phyloP scores from a whole-genome alignment of 1,284 basidiomycete species.

The Exobasidium rhododendri region DNA sequence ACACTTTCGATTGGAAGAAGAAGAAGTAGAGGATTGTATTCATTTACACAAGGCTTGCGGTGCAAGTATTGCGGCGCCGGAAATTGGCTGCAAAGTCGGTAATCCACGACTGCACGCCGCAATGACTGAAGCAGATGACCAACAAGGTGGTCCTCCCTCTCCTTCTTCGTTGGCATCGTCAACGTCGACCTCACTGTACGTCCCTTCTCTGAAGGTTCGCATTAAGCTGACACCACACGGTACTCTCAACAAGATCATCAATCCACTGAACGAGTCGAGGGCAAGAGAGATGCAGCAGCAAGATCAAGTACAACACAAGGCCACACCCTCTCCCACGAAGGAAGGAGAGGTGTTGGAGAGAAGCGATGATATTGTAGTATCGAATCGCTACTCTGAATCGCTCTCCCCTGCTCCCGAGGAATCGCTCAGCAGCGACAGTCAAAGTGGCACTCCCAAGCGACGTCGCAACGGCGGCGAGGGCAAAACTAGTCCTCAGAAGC shows the following conservation, averaged over 20 bases:
- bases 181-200: too few species aligned
- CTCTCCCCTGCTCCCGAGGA: background rate
- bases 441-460: too few species aligned
- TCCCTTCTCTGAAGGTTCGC: background rate
- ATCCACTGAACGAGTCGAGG: background rate
- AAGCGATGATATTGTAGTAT: too few species aligned
- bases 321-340: background rate
- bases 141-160: background rate
- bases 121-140: background rate
- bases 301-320: background rate
- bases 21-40: too few species aligned
- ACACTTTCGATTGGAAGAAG: too few species aligned
- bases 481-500: too few species aligned
- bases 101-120: too few species aligned
- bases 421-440: background rate
- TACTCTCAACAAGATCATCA: background rate
- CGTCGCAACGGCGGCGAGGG: too few species aligned
- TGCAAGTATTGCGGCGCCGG: too few species aligned
- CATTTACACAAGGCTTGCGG: too few species aligned
- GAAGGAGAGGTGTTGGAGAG: too few species aligned
- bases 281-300: background rate
- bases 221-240: background rate
- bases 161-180: background rate
- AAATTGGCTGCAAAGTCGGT: too few species aligned
- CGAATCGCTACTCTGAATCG: background rate